Percentiles rank a stretch among this genome's conserved stretches.
Conservation (phyloP, 495 filamentous ascomycete species). For the Aspergillus kassunensis region DNA sequence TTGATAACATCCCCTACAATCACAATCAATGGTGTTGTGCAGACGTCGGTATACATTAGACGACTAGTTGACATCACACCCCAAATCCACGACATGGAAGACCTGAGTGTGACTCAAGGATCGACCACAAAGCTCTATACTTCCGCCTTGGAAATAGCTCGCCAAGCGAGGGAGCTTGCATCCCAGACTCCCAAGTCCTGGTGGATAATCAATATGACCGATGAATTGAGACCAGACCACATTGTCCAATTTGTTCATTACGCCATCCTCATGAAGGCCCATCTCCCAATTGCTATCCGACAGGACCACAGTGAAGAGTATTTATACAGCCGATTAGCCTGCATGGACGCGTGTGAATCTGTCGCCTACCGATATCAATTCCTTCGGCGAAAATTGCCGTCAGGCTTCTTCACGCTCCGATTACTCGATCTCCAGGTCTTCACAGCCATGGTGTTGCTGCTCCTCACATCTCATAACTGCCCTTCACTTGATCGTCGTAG, state of each 20-base stretch:
- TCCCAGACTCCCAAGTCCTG: conserved; percentile 22
- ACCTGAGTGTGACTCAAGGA: conserved; percentile 10
- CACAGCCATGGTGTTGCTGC: conserved; percentile 23
- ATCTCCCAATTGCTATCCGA: conserved; percentile 27
- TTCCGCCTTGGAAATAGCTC: conserved; percentile 16
- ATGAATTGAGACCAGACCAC: conserved; percentile 15
- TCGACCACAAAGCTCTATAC: conserved; percentile 14
- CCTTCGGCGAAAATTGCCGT: conserved; percentile 18
- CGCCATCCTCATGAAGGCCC: conserved; percentile 23
- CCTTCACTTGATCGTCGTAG: conserved; percentile 10
- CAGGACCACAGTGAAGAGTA: conserved; percentile 17
- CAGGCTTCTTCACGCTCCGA: conserved; percentile 24
- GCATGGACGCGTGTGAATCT: conserved; percentile 25
- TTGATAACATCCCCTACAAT: conserved; percentile 8
- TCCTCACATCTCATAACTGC: conserved; percentile 19
- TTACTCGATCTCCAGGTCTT: conserved; percentile 32
- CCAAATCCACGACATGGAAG: conserved; percentile 26
- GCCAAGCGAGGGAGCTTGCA: conserved; percentile 22
- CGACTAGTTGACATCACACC: conserved; percentile 21
- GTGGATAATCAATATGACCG: conserved; percentile 14
- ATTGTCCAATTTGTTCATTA: conserved; percentile 29
- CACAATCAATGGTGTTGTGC: conserved; percentile 21
- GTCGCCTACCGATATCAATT: conserved; percentile 21
- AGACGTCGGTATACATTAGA: conserved; percentile 20
- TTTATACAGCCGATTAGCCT: conserved; percentile 21